Percentiles rank a stretch among this genome's conserved stretches.
Evolutionary conservation across 2,329 filamentous ascomycete genomes (phyloP).

Genomic region (Ophiostoma angusticollis): DNA sequence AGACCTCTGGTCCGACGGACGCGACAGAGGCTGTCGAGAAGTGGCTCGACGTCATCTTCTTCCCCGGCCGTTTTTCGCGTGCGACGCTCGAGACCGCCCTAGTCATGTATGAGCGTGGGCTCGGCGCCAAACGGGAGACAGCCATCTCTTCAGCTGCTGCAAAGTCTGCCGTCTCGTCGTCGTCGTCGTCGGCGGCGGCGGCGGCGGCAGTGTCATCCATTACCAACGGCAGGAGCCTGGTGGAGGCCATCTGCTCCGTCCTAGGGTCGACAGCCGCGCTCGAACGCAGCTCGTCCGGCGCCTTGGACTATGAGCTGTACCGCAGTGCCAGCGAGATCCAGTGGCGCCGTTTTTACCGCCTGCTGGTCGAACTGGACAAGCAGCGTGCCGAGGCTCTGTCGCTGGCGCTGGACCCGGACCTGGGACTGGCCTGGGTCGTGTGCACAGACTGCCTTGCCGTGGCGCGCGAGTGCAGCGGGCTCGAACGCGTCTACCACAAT

Average conservation of each 20-base stretch:
- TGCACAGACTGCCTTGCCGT: constrained; percentile 71
- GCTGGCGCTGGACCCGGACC: constrained; percentile 57
- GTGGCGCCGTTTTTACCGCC: constrained; percentile 81
- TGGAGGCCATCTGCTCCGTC: constrained; percentile 63
- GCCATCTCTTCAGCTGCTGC: too few species aligned
- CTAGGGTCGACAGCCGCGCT: constrained; percentile 58
- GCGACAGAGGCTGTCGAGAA: constrained; percentile 62
- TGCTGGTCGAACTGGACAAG: constrained; percentile 76
- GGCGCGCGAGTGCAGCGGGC: constrained; percentile 62
- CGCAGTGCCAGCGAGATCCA: constrained; percentile 62
- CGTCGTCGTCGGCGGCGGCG: constrained; percentile 8
- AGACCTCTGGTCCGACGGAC: constrained; percentile 48
- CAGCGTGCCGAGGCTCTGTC: constrained; percentile 72
- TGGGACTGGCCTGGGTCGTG: constrained; percentile 69
- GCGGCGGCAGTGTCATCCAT: constrained; percentile 17
- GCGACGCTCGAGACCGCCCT: constrained; percentile 75
- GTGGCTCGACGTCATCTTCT: constrained; percentile 76
- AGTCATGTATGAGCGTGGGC: constrained; percentile 62
- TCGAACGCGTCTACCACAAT: constrained; percentile 69
- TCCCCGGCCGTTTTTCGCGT: constrained; percentile 67
- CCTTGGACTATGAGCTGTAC: constrained; percentile 65
- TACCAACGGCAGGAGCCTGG: constrained; percentile 43
- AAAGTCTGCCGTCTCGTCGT: too few species aligned
- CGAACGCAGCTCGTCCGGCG: constrained; percentile 45
- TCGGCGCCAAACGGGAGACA: constrained; percentile 27